Base-by-base conservation (phyloP, 2,329 filamentous ascomycete genomes). In the Cytospora chrysosperma region DNA sequence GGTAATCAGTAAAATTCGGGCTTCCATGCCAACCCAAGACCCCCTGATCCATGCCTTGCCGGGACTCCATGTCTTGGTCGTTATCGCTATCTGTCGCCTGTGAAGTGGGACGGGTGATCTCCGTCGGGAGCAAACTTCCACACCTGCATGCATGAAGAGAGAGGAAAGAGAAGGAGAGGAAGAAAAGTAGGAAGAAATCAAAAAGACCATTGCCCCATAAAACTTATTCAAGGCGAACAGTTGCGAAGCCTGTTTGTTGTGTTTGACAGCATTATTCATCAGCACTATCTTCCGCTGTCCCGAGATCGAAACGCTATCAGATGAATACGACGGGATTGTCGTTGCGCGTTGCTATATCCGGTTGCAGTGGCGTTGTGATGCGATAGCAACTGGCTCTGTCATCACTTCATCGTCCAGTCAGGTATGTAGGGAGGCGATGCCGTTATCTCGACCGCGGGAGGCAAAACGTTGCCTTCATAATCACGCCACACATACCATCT, bases 41-140 rank as follows among this genome's bases (percentile, higher is more conserved):
- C 5, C 27, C 55, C 37, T 40, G 54, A 30, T 19, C 50, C 55
- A 28, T 54, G 34, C 21, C 21, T 3, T 54, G 61, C 61, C 54
- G 61, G 61, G 61, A 40, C 27, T 15, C 61, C 61, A 32, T 52
- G 54, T 58, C 43, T 26, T 40, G 19, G 32, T 52, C 57, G 27
- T 32, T 32, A 8, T 13, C 32, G 13, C 10, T 17, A 17, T 32
- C 53, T 51, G 49, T 43, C 28, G n/a, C 60, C 43, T 28, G 12
- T 24, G 8, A 52, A 50, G 56, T 56, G 60, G 54, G 43, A 62
- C 54, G n/a, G 52, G 49, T 57, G 54, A 52, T 51, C 53, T 52
- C 56, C 54, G 53, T 58, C 54, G 60, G 47, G 34, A n/a, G n/a
- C n/a, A n/a, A n/a, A n/a, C n/a, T n/a, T n/a, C n/a, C n/a, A n/a